Percentiles rank a stretch among this genome's conserved stretches.
Conservation (phyloP, 2,329 filamentous ascomycete genomes). For the Penicillium polonicum region DNA sequence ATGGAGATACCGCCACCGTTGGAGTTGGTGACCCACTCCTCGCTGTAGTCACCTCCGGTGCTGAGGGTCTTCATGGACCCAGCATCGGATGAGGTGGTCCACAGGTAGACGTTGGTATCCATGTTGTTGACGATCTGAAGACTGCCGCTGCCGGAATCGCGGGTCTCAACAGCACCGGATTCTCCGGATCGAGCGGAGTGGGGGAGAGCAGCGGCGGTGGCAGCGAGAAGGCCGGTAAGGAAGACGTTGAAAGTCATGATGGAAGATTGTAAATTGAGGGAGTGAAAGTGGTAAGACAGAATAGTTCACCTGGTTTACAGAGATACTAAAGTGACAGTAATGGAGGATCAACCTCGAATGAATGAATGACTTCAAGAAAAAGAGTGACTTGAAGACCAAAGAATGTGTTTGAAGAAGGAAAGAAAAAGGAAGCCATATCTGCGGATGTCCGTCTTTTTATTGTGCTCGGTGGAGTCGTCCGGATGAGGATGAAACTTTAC, state of each 20-base stretch:
- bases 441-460: conserved; percentile 3
- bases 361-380: conserved; percentile 12
- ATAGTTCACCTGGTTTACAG: conserved; percentile 1
- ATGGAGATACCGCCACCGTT: conserved; percentile 39
- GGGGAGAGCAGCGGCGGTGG: conserved; percentile 21
- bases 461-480: background rate
- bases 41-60: conserved; percentile 28
- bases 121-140: conserved; percentile 37
- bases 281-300: conserved; percentile 4
- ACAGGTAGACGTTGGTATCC: conserved; percentile 31
- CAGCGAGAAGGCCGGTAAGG: conserved; percentile 23
- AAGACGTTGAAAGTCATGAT: conserved; percentile 20
- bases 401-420: conserved; percentile 10
- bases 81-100: conserved; percentile 30
- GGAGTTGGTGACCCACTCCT: conserved; percentile 31
- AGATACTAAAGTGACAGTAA: conserved; percentile 8
- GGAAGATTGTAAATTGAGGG: conserved; percentile 7
- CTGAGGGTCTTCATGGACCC: conserved; percentile 28
- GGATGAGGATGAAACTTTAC: background rate
- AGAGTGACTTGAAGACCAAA: conserved; percentile 14
- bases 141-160: conserved; percentile 16
- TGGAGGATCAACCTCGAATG: conserved; percentile 10
- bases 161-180: conserved; percentile 1
- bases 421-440: background rate
- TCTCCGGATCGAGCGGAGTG: conserved; percentile 7